phyloP scores from a whole-genome alignment of 805 yeast species.

The Geotrichum ghanense region DNA sequence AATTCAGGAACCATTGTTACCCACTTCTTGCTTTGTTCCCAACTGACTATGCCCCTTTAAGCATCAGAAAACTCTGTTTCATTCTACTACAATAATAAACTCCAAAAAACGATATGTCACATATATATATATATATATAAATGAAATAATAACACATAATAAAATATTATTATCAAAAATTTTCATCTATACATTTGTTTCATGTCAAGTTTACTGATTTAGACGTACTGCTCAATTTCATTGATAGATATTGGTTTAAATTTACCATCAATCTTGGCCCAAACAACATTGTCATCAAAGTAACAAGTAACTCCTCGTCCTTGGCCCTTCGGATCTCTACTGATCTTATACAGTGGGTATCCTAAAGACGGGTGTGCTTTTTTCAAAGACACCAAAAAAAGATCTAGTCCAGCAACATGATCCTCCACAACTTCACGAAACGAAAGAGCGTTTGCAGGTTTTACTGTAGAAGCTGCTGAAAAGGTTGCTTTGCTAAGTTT shows the following conservation, averaged over 20 bases:
- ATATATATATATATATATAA: too few species aligned
- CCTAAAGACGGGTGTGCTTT: constrained; percentile 30
- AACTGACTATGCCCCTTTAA: too few species aligned
- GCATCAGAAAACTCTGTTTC: too few species aligned
- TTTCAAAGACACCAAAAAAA: constrained; percentile 30
- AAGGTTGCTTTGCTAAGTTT: not conserved
- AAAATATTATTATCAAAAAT: too few species aligned
- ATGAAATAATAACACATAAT: too few species aligned
- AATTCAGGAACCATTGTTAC: too few species aligned
- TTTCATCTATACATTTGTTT: too few species aligned
- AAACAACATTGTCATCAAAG: constrained; percentile 57
- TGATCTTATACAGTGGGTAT: constrained; percentile 33
- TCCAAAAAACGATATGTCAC: too few species aligned
- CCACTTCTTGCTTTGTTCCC: too few species aligned
- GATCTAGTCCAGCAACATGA: constrained; percentile 41
- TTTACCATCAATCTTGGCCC: constrained; percentile 24
- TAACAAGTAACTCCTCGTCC: constrained; percentile 31
- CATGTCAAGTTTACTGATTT: too few species aligned
- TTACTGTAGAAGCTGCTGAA: constrained; percentile 4
- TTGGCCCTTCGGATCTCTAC: constrained; percentile 24
- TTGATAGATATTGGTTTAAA: constrained; percentile 31
- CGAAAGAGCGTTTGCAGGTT: constrained; percentile 21
- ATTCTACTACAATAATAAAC: too few species aligned
- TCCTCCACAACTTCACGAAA: constrained; percentile 58
- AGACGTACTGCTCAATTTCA: too few species aligned